phyloP scores from a whole-genome alignment of 2,329 filamentous ascomycete species.

The Clonostachys solani region DNA sequence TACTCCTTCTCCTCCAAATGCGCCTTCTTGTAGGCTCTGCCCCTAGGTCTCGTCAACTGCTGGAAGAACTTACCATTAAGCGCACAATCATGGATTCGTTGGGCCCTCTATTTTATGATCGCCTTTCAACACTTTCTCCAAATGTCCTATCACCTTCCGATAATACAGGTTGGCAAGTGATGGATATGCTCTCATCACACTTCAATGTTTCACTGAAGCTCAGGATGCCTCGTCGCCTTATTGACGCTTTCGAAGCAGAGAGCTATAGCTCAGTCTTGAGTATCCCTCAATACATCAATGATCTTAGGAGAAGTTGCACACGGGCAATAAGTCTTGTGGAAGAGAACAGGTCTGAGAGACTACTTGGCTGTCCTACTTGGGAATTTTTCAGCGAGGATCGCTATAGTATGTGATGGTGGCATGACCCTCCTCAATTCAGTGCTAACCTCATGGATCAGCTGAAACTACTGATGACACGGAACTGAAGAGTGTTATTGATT shows the following conservation, averaged over 20 bases:
- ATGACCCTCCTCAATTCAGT: conserved; percentile 8
- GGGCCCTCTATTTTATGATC: conserved; percentile 49
- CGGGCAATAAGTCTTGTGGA: conserved; percentile 48
- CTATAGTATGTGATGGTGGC: conserved; percentile 32
- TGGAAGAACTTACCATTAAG: conserved; percentile 49
- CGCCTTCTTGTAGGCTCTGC: conserved; percentile 47
- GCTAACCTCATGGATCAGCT: conserved; percentile 17
- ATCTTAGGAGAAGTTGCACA: conserved; percentile 44
- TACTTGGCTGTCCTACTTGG: conserved; percentile 32
- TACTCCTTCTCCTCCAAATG: conserved; percentile 45
- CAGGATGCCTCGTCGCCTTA: conserved; percentile 32
- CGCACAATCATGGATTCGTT: conserved; percentile 54
- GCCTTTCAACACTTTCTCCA: conserved; percentile 47
- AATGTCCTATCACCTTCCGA: conserved; percentile 24
- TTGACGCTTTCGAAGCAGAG: conserved; percentile 42
- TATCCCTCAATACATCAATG: conserved; percentile 37
- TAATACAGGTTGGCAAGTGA: conserved; percentile 24
- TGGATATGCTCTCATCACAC: conserved; percentile 37
- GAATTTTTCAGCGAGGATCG: conserved; percentile 37
- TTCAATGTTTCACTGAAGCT: conserved; percentile 41
- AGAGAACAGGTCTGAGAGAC: conserved; percentile 38
- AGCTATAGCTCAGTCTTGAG: conserved; percentile 47
- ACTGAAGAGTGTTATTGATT: conserved; percentile 43
- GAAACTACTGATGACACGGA: conserved; percentile 31
- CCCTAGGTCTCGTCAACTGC: conserved; percentile 39